Base-by-base conservation (phyloP, 192 early-diverging fungal genomes). In the Lobulomyces angularis region DNA sequence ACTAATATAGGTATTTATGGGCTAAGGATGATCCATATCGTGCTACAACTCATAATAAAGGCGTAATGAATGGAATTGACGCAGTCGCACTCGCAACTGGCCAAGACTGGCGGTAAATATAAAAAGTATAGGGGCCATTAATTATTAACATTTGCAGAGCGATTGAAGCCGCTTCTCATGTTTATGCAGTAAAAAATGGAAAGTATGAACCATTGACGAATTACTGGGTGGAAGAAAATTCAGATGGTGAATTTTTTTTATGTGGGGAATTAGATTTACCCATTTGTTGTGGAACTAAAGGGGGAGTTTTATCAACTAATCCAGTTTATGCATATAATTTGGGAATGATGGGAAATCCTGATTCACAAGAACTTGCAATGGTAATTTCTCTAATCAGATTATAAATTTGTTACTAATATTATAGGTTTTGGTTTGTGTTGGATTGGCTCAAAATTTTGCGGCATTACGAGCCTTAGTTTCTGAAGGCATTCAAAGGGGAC, bases 31-130 rank as follows among this genome's bases (percentile, higher is more conserved):
- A 84, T 36, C 74, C 72, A 21, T 84, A 65, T 45, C 65, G 82
- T 11, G 80, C 82, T 6, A 66, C 76, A 1, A 84, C 82, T 0
- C 78, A 84, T 45, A 84, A 84, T 63, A 84, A 84, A 51, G 82
- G 82, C 3, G 81, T 84, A 34, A 82, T 84, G 80, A 84, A 84
- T 53, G 82, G 82, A 3, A 74, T 84, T 38, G 82, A 84, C 49
- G 78, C 82, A 22, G 79, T 84, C 12, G 78, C 78, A 1, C 41
- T 84, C 27, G 82, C 82, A 3, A 74, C 78, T 2, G 82, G 82
- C 0, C 82, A 84, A 45, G 82, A 84, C 43, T 84, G 82, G 82
- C 58, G 82, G n/a, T n/a, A n/a, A n/a, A n/a, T n/a, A n/a, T n/a
- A n/a, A n/a, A n/a, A n/a, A n/a, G n/a, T n/a, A n/a, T n/a, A n/a